Percentiles rank a stretch among this genome's conserved stretches.
Evolutionary conservation across 2,329 filamentous ascomycete species (phyloP).

Genomic region (Pseudogymnoascus sp.): DNA sequence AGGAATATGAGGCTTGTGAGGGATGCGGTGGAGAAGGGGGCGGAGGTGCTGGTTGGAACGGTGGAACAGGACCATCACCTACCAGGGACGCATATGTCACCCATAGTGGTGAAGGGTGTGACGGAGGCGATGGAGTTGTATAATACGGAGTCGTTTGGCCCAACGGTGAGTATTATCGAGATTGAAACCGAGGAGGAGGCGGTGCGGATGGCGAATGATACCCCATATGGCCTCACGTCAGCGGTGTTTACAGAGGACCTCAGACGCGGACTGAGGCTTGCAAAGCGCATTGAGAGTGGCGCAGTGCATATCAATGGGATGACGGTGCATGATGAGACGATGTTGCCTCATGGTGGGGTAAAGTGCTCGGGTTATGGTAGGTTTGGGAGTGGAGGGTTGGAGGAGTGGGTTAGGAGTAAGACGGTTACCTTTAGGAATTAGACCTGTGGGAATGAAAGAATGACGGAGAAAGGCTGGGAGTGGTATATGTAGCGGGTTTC

Average conservation of each 20-base stretch:
- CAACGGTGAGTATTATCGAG: conserved; percentile 61
- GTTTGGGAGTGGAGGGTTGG: conserved; percentile 45
- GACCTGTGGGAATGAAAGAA: not conserved
- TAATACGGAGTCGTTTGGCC: conserved; percentile 69
- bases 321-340: conserved; percentile 57
- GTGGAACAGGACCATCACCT: conserved; percentile 19
- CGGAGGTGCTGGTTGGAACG: conserved; percentile 39
- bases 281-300: conserved; percentile 57
- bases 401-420: conserved; percentile 58
- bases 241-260: conserved; percentile 69
- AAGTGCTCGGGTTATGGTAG: conserved; percentile 58
- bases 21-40: conserved; percentile 64
- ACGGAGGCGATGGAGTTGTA: conserved; percentile 68
- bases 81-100: conserved; percentile 42
- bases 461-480: not conserved
- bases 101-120: conserved; percentile 61
- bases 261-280: conserved; percentile 48
- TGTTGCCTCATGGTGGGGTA: conserved; percentile 57
- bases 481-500: not conserved
- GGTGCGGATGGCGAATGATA: conserved; percentile 68
- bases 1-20: conserved; percentile 61
- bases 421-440: conserved; percentile 46
- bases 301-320: conserved; percentile 61
- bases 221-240: conserved; percentile 66
- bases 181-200: conserved; percentile 67